A percentile compares a stretch with the other conserved stretches of the same genome.
phyloP scores from a whole-genome alignment of 495 filamentous ascomycete species.

The Zalerion maritima region DNA sequence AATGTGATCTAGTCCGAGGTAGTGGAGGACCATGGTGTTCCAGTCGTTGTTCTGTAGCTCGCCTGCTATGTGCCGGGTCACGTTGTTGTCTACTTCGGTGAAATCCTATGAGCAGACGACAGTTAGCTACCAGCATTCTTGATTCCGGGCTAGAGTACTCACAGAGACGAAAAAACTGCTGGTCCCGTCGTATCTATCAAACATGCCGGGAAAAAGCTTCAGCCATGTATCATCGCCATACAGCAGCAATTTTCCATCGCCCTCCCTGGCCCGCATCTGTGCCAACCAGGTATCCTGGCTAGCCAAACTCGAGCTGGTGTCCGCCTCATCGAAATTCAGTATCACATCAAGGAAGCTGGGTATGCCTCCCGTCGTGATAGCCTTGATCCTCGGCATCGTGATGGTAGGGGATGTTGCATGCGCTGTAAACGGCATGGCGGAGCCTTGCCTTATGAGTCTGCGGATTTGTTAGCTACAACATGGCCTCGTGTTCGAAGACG shows the following conservation, averaged over 20 bases:
- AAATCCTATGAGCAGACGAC: too few relatives aligned
- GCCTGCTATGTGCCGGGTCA: slow-evolving; percentile 71
- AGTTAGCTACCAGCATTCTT: slow-evolving; percentile 3
- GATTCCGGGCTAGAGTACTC: slow-evolving; percentile 22
- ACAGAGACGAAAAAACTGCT: slow-evolving; percentile 98
- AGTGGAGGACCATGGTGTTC: slow-evolving; percentile 90
- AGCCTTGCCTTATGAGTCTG: slow-evolving; percentile 71
- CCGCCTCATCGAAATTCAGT: slow-evolving; percentile 88
- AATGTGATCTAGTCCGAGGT: slow-evolving; percentile 92
- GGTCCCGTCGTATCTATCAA: slow-evolving; percentile 77
- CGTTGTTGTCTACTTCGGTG: slow-evolving; percentile 93
- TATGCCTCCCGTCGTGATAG: slow-evolving; percentile 90
- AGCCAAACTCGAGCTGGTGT: slow-evolving; percentile 72
- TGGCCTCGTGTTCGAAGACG: slow-evolving; percentile 1
- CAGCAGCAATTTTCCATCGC: slow-evolving; percentile 64
- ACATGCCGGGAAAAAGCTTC: slow-evolving; percentile 83
- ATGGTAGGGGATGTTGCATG: slow-evolving; percentile 95
- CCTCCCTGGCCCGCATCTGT: slow-evolving; percentile 62
- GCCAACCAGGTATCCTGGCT: slow-evolving; percentile 90
- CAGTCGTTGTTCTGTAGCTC: slow-evolving; percentile 71
- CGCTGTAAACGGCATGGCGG: slow-evolving; percentile 83
- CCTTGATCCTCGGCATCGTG: slow-evolving; percentile 96
- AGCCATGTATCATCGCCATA: slow-evolving; percentile 98
- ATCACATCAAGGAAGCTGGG: slow-evolving; percentile 96
- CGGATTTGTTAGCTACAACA: slow-evolving; percentile 9